Evolutionary conservation across 805 yeast genomes (phyloP), one percentile per base, ranked within the genome.

Genomic region (Metschnikowia dekortorum): DNA sequence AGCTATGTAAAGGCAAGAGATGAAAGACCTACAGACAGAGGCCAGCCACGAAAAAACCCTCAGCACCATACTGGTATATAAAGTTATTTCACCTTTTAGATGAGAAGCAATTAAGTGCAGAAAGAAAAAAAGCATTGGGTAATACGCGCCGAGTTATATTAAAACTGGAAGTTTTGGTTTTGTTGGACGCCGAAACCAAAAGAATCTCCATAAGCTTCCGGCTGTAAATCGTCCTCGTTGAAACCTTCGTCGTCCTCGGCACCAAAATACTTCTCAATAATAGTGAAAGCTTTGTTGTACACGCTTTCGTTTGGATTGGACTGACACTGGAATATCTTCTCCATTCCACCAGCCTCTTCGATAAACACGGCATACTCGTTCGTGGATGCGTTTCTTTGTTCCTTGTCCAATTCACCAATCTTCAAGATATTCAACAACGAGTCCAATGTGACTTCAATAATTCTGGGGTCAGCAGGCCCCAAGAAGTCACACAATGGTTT

Each of bases 321-420:
- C 78, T 94, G 99, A 67, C 96, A 87, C 54, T 88, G 89, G 70
- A 87, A 86, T 61, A 94, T 92, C 75, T 89, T 91, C 69, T 94
- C 98, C 83, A 90, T 86, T 55, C 99, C 99, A 62, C 97, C 98
- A 40, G 97, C 97, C 69, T 92, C 97, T 74, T 94, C 99, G 65
- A 94, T 87, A 73, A 73, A 89, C 55, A 90, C 79, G 29, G 98
- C 96, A 66, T 91, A 86, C 68, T 87, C 89, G 71, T 94, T 94
- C 62, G 83, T 78, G 45, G 78, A 69, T 14, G 84, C 67, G 50
- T 86, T 87, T 52, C 81, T 77, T 49, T 84, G 77, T 64, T 90
- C 96, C 70, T 83, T 88, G 64, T 90, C 97, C 70, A 84, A 73
- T 68, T 94, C 98, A 60, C 99, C 99, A 75, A 90, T 88, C 72